phyloP scores from a whole-genome alignment of 768 basidiomycete species.

The Kwoniella sp. region DNA sequence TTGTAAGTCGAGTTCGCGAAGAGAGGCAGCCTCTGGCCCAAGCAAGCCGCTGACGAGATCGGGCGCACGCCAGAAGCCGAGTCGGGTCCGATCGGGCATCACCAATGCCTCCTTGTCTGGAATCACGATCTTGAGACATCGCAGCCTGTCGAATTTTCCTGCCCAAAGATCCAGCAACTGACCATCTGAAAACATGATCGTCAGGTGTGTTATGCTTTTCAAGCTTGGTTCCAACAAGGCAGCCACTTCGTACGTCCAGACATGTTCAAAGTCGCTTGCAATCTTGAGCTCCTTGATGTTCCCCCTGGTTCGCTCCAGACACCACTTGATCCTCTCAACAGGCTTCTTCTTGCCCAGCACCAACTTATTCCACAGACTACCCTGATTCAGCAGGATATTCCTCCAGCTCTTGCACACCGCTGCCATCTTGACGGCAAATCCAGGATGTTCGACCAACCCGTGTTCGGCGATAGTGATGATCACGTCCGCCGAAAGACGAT shows the following conservation, averaged over 20 bases:
- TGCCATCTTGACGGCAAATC: slow-evolving; percentile 16
- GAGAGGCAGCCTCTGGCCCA: not conserved
- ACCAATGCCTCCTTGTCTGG: not conserved
- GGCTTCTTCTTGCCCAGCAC: slow-evolving; percentile 19
- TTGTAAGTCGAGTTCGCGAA: slow-evolving; percentile 9
- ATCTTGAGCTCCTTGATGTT: slow-evolving; percentile 13
- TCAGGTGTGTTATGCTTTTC: slow-evolving; percentile 2
- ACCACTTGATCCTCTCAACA: slow-evolving; percentile 3
- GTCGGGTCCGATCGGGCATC: no score
- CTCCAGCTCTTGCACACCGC: slow-evolving; percentile 25
- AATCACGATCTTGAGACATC: slow-evolving; percentile 13
- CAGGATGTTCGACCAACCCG: slow-evolving; percentile 8
- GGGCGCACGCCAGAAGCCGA: no score
- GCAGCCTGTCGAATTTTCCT: slow-evolving; percentile 6
- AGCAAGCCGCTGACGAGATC: slow-evolving; percentile 17
- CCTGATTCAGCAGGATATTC: slow-evolving; percentile 9
- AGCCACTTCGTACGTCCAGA: slow-evolving; percentile 1
- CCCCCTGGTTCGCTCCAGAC: slow-evolving; percentile 6
- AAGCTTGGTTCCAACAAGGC: slow-evolving; percentile 6
- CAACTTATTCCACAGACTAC: slow-evolving; percentile 18
- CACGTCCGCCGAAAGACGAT: slow-evolving; percentile 19
- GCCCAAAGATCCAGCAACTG: not conserved
- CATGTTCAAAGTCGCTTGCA: slow-evolving; percentile 6
- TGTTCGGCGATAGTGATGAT: slow-evolving; percentile 24
- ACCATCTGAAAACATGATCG: not conserved